Evolutionary conservation across 2,329 filamentous ascomycete species (phyloP), one percentile per base, ranked within the genome.

Genomic region (Fusarium piperis): DNA sequence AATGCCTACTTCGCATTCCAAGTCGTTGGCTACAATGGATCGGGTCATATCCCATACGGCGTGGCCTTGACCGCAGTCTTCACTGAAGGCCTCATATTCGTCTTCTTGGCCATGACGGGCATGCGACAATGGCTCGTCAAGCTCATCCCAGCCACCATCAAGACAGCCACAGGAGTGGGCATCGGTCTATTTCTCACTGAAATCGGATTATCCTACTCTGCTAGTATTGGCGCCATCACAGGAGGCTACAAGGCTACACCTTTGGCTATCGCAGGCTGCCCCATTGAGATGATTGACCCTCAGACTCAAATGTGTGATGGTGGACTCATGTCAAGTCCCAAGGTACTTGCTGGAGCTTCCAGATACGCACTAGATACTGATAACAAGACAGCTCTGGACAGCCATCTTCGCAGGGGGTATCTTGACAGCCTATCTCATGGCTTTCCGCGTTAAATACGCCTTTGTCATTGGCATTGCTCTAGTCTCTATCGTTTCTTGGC

Each of bases 401-500:
- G 93, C 92, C 16, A 93, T 95, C 72, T 94, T 95, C 83, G 91
- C 91, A 71, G 92, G 93, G 41, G 92, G 93, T 66, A 84, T 95
- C 64, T 80, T 95, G 41, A 95, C 93, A 0, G 89, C 90, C 15
- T 84, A 94, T 73, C 82, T 95, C 41, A 92, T 94, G 89, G 88
- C 94, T 82, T 95, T 93, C 80, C 89, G 92, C 15, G 87, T 95
- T 79, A 94, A 94, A 82, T 93, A 92, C 62, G 93, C 93, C 44
- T 93, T 95, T 72, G 92, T 95, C 69, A 87, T 89, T 32, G 93
- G 93, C 11, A 95, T 95, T 59, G 79, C 93, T 23, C 85, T 95
- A 13, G 93, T 95, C 18, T 93, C 91, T 36, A 91, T 95, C 78
- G 93, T 94, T 77, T 95, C 93, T 12, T 95, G 93, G 93, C 93